Base-by-base conservation (phyloP, 1,284 basidiomycete genomes). In the Mycena citricolor region DNA sequence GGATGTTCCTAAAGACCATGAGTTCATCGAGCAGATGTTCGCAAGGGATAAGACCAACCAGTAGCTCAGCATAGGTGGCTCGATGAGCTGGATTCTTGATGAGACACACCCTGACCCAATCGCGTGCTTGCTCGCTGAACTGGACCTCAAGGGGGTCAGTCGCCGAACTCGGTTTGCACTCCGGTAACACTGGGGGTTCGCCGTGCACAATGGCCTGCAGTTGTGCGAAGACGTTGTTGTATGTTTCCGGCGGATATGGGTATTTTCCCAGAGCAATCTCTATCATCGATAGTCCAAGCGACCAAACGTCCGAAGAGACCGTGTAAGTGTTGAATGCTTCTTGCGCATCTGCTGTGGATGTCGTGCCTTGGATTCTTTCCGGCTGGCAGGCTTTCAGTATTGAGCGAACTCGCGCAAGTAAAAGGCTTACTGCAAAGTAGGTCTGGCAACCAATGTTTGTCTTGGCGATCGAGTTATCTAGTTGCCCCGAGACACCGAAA, bases 361-460 rank as follows among this genome's bases (percentile, higher is more conserved):
- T 91, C 66, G 97, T 94, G 51, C 93, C 93, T 63, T 93, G 88
- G 65, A 99, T 98, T 22, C 95, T 83, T 63, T 98, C 94, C 26
- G 94, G 95, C 83, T 92, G 57, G 20, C 46, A 44, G 40, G 44
- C 33, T 32, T 28, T 42, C 32, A 50, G 30, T 16, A 39, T 23
- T 35, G 31, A 40, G 8, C 12, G 26, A 52, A 33, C 2, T 13
- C 14, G 31, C 21, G n/a, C 26, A 36, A 4, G 36, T 37, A 51
- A 31, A 33, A 23, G 21, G 77, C 85, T 62, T 64, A 90, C 89
- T 35, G 95, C 95, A 94, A 99, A 99, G 69, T 99, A 99, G 52
- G 84, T 90, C 66, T 99, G 97, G 65, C 97, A 99, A 3, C 97
- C 95, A 32, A 99, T 98, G 60, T 98, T 98, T 12, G 95, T 99